Evolutionary conservation across 768 basidiomycete species (phyloP).

Genomic region (Fistulinella prunicolor): DNA sequence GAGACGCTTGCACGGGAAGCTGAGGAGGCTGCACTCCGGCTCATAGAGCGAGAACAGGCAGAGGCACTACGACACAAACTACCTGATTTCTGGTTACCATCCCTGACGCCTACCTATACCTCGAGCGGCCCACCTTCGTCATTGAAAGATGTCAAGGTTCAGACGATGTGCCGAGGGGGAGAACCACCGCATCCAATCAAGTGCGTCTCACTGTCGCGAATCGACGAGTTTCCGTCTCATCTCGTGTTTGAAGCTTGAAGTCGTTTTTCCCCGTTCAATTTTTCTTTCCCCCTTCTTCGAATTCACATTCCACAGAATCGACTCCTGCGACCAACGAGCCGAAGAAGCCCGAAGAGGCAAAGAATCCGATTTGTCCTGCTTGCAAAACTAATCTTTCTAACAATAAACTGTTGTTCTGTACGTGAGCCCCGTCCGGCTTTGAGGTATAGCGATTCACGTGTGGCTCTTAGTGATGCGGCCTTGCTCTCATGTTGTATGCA

Average conservation of each 20-base stretch:
- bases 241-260: conserved; percentile 59
- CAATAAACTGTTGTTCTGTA: conserved; percentile 66
- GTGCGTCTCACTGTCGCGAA: conserved; percentile 44
- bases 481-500: conserved; percentile 91
- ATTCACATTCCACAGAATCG: conserved; percentile 38
- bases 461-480: conserved; percentile 63
- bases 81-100: conserved; percentile 97
- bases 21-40: conserved; percentile 79
- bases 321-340: conserved; percentile 34
- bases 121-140: conserved; percentile 60
- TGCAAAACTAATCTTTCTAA: conserved; percentile 87
- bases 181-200: conserved; percentile 72
- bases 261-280: conserved; percentile 80
- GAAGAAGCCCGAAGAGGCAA: conserved; percentile 50
- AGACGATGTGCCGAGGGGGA: conserved; percentile 85
- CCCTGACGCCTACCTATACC: conserved; percentile 79
- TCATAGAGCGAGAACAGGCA: conserved; percentile 83
- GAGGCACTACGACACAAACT: conserved; percentile 84
- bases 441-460: conserved; percentile 1
- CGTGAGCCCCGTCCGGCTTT: conserved; percentile 25
- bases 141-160: conserved; percentile 77
- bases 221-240: not conserved
- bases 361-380: conserved; percentile 76
- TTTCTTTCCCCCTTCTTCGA: conserved; percentile 44
- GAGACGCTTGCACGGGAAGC: conserved; percentile 74